Conservation (phyloP, 1,284 basidiomycete genomes). For the Trichosporon coremiiforme region DNA sequence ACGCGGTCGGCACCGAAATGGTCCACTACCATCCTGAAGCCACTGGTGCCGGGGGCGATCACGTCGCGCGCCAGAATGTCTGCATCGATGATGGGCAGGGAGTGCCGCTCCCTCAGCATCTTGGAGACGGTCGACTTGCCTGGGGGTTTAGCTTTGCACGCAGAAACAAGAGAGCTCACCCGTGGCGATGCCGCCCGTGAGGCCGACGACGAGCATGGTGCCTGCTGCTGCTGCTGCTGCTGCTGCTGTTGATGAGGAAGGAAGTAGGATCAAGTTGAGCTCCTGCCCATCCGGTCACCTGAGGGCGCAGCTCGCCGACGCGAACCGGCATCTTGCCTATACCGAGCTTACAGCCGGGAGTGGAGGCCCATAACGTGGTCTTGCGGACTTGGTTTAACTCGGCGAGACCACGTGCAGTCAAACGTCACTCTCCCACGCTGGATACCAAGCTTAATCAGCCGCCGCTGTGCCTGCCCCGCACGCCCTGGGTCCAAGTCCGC, state of each 20-base stretch:
- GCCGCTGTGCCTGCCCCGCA: no score
- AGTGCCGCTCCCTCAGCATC: conserved; percentile 63
- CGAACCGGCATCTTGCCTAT: neutral
- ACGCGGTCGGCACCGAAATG: conserved; percentile 70
- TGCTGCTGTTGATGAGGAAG: neutral
- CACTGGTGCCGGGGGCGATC: conserved; percentile 79
- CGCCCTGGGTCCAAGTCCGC: no score
- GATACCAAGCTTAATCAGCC: neutral
- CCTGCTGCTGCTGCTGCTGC: no score
- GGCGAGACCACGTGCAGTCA: neutral
- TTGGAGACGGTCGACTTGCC: conserved; percentile 85
- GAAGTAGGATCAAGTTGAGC: no score
- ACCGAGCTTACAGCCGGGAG: no score
- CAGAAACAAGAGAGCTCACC: conserved; percentile 62
- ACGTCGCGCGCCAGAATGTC: conserved; percentile 87
- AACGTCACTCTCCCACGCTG: neutral
- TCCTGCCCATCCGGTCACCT: no score
- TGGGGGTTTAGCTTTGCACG: conserved; percentile 28
- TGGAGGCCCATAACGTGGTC: no score
- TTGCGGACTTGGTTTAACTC: neutral
- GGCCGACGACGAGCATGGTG: conserved; percentile 73
- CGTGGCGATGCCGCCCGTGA: conserved; percentile 95
- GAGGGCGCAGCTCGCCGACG: neutral
- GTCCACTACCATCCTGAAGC: conserved; percentile 67
- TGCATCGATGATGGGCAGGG: conserved; percentile 84